Evolutionary conservation across 805 yeast genomes (phyloP).

Genomic region (Yamadazyma paraphyllophila): DNA sequence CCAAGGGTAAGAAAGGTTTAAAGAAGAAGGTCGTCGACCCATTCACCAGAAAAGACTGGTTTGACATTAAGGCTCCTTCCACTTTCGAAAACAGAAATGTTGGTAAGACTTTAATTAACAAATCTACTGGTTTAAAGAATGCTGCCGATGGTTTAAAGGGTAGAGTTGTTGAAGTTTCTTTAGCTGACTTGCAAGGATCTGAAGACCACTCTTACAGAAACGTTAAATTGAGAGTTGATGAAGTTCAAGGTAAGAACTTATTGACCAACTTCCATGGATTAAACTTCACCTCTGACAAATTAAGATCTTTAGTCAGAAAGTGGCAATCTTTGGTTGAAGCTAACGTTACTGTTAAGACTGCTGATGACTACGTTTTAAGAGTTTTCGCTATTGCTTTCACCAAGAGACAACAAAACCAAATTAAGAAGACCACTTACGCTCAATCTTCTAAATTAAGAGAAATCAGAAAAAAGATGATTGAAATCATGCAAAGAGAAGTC

Average conservation of each 20-base stretch:
- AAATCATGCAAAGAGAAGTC: conserved; percentile 95
- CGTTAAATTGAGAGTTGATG: conserved; percentile 96
- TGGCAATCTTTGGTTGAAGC: conserved; percentile 99
- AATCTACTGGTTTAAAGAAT: conserved; percentile 95
- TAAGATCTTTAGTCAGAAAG: conserved; percentile 96
- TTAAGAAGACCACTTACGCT: conserved; percentile 97
- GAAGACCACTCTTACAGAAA: conserved; percentile 99
- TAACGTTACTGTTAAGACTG: conserved; percentile 95
- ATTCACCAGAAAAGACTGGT: conserved; percentile 99
- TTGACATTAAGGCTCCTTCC: conserved; percentile 97
- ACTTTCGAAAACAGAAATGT: conserved; percentile 98
- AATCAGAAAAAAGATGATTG: conserved; percentile 94
- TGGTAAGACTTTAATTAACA: conserved; percentile 98
- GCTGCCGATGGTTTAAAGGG: conserved; percentile 98
- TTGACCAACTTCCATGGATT: conserved; percentile 99
- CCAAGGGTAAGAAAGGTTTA: conserved; percentile 91
- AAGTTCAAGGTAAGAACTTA: conserved; percentile 97
- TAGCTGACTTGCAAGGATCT: conserved; percentile 97
- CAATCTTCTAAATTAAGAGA: conserved; percentile 97
- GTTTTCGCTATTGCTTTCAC: conserved; percentile 98
- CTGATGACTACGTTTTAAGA: conserved; percentile 96
- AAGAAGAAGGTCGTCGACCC: conserved; percentile 99
- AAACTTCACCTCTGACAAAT: conserved; percentile 97
- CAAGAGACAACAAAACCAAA: conserved; percentile 94
- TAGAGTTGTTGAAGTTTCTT: conserved; percentile 91